Evolutionary conservation across 164 flowering plant genomes (phyloP).

Genomic region (Tetracentron sinense): DNA sequence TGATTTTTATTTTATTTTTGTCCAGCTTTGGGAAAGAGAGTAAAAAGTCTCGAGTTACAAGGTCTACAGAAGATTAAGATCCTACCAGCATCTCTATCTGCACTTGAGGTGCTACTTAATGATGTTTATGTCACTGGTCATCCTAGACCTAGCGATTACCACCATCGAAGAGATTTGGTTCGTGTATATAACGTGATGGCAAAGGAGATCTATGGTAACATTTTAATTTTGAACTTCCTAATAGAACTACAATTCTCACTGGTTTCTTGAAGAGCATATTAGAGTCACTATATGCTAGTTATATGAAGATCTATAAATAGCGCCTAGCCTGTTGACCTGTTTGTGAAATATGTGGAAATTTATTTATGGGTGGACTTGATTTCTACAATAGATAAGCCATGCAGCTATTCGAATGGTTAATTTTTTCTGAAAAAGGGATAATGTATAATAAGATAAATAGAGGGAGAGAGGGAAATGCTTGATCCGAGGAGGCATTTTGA

Average conservation of each 20-base stretch:
- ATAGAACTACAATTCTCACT: background rate
- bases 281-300: too few species aligned
- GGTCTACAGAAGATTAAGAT: slow-evolving; percentile 23
- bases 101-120: slow-evolving; percentile 36
- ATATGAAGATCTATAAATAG: too few species aligned
- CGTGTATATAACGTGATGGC: slow-evolving; percentile 48
- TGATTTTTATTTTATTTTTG: slow-evolving; percentile 5
- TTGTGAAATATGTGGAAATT: too few species aligned
- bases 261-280: background rate
- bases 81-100: slow-evolving; percentile 14
- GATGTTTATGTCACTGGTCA: slow-evolving; percentile 29
- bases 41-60: slow-evolving; percentile 30
- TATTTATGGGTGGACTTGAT: too few species aligned
- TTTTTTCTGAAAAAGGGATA: too few species aligned
- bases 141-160: slow-evolving; percentile 51
- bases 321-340: too few species aligned
- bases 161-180: slow-evolving; percentile 40
- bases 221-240: slow-evolving; percentile 1
- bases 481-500: too few species aligned
- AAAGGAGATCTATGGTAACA: slow-evolving; percentile 53
- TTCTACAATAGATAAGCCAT: too few species aligned
- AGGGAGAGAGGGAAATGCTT: too few species aligned
- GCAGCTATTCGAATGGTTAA: too few species aligned
- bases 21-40: slow-evolving; percentile 38
- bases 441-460: too few species aligned